These are phyloP conservation scores for Endotrypanum monterogeii DNA, from an alignment of 208 protist genomes.

Conservation along the genomic window DNA sequence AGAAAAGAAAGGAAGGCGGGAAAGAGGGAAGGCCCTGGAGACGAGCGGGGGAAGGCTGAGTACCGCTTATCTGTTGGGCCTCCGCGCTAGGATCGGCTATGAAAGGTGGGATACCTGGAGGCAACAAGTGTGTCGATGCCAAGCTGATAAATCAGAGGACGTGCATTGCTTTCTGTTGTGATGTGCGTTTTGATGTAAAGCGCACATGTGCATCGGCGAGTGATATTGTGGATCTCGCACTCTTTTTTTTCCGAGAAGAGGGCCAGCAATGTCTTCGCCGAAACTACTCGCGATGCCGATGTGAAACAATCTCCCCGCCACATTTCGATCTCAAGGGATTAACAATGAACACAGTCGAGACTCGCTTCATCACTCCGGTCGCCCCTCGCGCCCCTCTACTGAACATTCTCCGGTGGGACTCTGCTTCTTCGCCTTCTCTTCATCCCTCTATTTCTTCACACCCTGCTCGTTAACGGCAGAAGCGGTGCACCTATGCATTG, in stretches of 20 bases:
- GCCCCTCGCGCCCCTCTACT: not conserved
- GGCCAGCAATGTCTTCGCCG: not conserved
- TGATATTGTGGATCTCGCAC: not conserved
- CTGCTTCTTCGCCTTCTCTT: not conserved
- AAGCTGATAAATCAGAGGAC: not conserved
- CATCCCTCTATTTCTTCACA: not conserved
- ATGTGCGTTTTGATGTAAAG: not conserved
- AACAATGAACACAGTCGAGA: not conserved
- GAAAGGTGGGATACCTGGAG: not conserved
- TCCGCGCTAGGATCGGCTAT: not conserved
- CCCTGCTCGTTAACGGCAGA: not conserved
- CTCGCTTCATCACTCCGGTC: not conserved
- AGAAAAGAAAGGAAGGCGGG: not conserved
- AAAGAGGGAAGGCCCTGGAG: too few species aligned
- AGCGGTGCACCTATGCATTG: too few species aligned
- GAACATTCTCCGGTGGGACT: not conserved
- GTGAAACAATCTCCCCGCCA: not conserved
- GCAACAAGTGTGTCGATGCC: not conserved
- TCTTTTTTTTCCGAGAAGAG: not conserved
- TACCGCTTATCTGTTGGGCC: not conserved
- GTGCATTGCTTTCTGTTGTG: not conserved
- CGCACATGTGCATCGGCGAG: not conserved
- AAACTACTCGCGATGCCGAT: not conserved
- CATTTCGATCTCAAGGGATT: not conserved
- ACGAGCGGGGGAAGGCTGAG: not conserved